phyloP scores from a whole-genome alignment of 305 asterid genomes.

The Fraxinus dipetala region DNA sequence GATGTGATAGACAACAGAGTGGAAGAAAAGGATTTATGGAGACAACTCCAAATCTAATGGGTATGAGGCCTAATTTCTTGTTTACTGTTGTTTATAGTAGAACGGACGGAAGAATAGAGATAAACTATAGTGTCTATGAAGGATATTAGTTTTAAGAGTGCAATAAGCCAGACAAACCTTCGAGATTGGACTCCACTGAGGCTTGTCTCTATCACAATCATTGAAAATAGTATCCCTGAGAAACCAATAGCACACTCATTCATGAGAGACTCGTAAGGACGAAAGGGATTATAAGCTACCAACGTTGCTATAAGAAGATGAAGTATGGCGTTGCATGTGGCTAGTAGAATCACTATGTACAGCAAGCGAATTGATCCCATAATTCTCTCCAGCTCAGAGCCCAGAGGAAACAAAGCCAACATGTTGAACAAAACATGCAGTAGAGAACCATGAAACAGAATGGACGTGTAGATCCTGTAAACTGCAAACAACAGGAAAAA shows the following conservation, averaged over 20 bases:
- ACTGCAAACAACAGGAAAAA: constrained; percentile 45
- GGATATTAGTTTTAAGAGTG: background rate
- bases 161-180: constrained; percentile 50
- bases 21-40: background rate
- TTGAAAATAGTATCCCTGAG: constrained; percentile 90
- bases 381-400: constrained; percentile 94
- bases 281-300: constrained; percentile 63
- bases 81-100: background rate
- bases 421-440: constrained; percentile 90
- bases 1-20: background rate
- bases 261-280: constrained; percentile 43
- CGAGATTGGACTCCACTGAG: constrained; percentile 85
- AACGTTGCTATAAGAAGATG: constrained; percentile 64
- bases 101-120: background rate
- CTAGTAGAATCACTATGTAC: constrained; percentile 59
- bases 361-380: constrained; percentile 90
- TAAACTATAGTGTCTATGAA: background rate
- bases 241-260: constrained; percentile 90
- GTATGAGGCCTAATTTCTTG: background rate
- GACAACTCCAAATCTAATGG: background rate
- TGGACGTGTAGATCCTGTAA: constrained; percentile 76
- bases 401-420: constrained; percentile 95
- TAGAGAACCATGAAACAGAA: constrained; percentile 84
- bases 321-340: constrained; percentile 72
- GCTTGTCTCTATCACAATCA: constrained; percentile 93